Evolutionary conservation across 2,329 filamentous ascomycete genomes (phyloP), one percentile per base, ranked within the genome.

Genomic region (Pyrenochaeta sp.): DNA sequence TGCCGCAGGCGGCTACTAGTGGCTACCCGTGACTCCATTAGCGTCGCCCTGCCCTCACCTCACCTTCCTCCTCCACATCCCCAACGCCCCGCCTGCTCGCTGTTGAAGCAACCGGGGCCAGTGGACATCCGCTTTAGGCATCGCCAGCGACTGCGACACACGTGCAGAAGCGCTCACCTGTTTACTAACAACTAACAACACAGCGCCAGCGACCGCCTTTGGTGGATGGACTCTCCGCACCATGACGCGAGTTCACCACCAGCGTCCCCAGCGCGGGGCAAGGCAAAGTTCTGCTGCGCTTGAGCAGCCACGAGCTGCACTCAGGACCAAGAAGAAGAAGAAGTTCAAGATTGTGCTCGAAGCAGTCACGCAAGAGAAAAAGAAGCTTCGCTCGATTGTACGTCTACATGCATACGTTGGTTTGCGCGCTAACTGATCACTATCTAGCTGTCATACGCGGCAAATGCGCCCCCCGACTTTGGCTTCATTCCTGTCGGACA

Each of bases 401-500:
- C 58, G 74, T 75, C 49, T 29, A 41, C 53, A 24, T 39, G 28
- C 32, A 17, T 32, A 29, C 20, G 21, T 47, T 32, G 14, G 27
- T 13, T 51, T 27, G 28, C 26, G 36, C 39, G 40, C 20, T 31
- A 52, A 63, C 68, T 74, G 61, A 77, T 69, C 44, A 50, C 41
- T 20, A 23, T 26, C 37, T 65, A 85, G 82, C 75, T 81, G 29
- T 78, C 78, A 14, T 83, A 82, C 54, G 74, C 77, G 46, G 69
- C 74, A n/a, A 72, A 77, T 53, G 74, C 83, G 15, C 82, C 82
- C 7, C 67, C 69, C 34, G 83, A 82, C n/a, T 86, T 84, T 61
- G 81, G 77, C 1, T 85, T 84, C 57, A 77, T 86, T 35, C 78
- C 81, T 15, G 77, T 81, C 31, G 83, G 83, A 17, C 81, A 82